Base-by-base conservation (phyloP, 1,284 basidiomycete genomes). In the Marasmius sp. region DNA sequence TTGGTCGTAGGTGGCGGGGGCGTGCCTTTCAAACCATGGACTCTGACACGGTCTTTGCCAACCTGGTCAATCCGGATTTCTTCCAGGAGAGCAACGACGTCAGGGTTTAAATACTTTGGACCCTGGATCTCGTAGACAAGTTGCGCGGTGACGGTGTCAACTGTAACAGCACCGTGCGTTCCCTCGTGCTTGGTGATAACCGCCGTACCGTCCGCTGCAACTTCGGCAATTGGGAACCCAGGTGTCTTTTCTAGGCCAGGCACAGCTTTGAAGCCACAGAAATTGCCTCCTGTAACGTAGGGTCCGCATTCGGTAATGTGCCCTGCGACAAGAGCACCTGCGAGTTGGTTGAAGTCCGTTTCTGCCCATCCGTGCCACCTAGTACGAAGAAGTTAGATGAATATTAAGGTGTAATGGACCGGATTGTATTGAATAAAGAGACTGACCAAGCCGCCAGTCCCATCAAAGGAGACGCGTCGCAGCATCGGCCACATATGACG, bases 81-180 rank as follows among this genome's bases (percentile, higher is more conserved):
- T 33, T 58, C 37, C 14, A 55, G 54, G n/a, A 59, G 27, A 37
- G 57, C 53, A 41, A 61, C 54, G 27, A 67, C 68, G 59, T 70
- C 68, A 6, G 68, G 67, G 41, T 70, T 70, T 49, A 70, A 64
- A 38, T 67, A 70, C 58, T 63, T 65, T 5, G 67, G 66, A 1
- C 68, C 68, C 41, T 70, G 68, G 9, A 70, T 66, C 57, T 70
- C 68, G 48, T 70, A 70, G 39, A 70, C 61, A 1, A 70, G 58
- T 60, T 70, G 68, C 37, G 68, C 58, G 37, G 65, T 67, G 34
- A 66, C 65, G 7, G 68, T 70, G 50, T 64, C 66, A 1, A 66
- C 66, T 33, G 61, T 67, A 20, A 70, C 66, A 0, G 64, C 63
- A 1, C 68, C 68, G 49, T 65, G 63, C 6, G 60, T 57, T 10